Percentiles rank a stretch among this genome's conserved stretches.
Evolutionary conservation across 345 rosid species (phyloP).

Genomic region (Passiflora organensis): DNA sequence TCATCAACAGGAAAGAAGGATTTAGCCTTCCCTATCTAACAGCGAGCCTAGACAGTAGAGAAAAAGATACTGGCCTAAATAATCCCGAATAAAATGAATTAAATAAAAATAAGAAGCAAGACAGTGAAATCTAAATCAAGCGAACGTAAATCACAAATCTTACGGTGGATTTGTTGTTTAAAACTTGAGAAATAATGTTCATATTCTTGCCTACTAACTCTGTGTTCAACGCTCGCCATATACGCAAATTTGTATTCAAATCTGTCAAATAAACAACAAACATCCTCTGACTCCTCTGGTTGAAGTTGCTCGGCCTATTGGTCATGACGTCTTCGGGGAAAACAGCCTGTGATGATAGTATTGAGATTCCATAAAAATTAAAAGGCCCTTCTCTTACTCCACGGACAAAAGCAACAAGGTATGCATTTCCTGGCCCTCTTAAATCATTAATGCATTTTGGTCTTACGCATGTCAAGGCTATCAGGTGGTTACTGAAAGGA

Average conservation of each 20-base stretch:
- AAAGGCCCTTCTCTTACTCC: not conserved
- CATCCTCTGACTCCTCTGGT: no score
- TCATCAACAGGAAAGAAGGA: no score
- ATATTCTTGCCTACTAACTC: no score
- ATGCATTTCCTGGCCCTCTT: conserved; percentile 19
- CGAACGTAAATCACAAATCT: not conserved
- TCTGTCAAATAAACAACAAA: no score
- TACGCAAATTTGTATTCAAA: no score
- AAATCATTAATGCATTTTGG: conserved; percentile 37
- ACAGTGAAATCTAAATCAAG: conserved; percentile 16
- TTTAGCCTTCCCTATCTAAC: not conserved
- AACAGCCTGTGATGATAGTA: conserved; percentile 32
- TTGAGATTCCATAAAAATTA: conserved; percentile 4
- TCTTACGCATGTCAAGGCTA: conserved; percentile 27
- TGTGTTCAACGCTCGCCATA: no score
- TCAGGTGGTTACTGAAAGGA: conserved; percentile 38
- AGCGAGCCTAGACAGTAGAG: no score
- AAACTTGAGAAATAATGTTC: not conserved
- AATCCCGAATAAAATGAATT: no score
- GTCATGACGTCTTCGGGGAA: conserved; percentile 1
- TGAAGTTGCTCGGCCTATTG: no score
- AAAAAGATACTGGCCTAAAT: no score
- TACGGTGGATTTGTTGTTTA: not conserved
- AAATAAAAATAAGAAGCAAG: no score
- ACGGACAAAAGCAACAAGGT: conserved; percentile 31